Base-by-base conservation (phyloP, 129 eudicot species). In the Calendula officinalis region DNA sequence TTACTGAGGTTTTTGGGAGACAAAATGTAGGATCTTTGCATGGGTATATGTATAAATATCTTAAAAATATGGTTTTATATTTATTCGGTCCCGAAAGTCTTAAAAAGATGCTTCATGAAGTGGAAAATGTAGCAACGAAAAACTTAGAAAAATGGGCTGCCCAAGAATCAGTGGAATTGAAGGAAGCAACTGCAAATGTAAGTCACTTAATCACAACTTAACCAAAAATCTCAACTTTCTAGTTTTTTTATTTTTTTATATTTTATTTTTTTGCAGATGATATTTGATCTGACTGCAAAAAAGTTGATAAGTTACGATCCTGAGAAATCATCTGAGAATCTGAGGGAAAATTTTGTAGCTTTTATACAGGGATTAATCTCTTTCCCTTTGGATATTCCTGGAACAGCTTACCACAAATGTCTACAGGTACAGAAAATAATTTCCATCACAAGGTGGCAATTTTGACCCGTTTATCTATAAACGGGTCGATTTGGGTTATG, bases 41-140 rank as follows among this genome's bases (percentile, higher is more conserved):
- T 76, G 96, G 96, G 13, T 88, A 84, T 75, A 79, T 88, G 88
- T 84, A 84, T 67, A 88, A 84, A 77, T 84, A 84, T 83, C 89
- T 88, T 15, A 88, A 88, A 80, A 85, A 81, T 58, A 81, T 88
- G 96, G 82, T 88, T 53, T 71, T 88, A 14, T 76, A 75, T 75
- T 72, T 82, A 11, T 88, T 84, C 67, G 96, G 96, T 61, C 89
- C 91, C 0, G 89, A 84, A 75, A 84, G 89, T 76, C 79, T 88
- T 15, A 88, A 80, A 56, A 88, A 84, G 73, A 88, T 88, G 96
- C 74, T 88, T 44, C 79, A 79, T 13, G 96, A 84, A 53, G 84
- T 88, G 30, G 91, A 88, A 75, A 55, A 59, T 13, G 80, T 74
- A 3, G 77, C 87, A 12, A 75, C 54, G 10, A 73, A 7, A 70